phyloP scores from a whole-genome alignment of 495 filamentous ascomycete species.

The Podospora sp. region DNA sequence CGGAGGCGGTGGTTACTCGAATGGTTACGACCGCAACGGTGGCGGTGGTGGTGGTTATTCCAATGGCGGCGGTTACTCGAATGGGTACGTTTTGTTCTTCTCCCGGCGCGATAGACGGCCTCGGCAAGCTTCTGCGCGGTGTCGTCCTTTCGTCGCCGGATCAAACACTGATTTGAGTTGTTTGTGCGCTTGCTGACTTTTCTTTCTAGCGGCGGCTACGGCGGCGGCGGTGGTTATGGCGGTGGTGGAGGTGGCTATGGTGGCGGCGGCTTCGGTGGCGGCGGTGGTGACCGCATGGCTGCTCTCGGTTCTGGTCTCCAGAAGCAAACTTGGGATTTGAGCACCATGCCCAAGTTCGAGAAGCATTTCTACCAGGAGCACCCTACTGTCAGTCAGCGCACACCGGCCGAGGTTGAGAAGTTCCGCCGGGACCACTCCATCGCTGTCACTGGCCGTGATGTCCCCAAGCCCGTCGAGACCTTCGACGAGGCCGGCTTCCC shows the following conservation, averaged over 20 bases:
- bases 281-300: slow-evolving; percentile 89
- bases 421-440: slow-evolving; percentile 85
- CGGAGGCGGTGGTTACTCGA: slow-evolving; percentile 49
- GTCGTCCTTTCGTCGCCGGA: not conserved
- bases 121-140: not conserved
- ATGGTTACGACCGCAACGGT: slow-evolving; percentile 36
- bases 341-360: slow-evolving; percentile 89
- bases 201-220: slow-evolving; percentile 36
- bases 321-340: slow-evolving; percentile 82
- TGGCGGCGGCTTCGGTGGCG: slow-evolving; percentile 58
- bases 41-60: slow-evolving; percentile 31
- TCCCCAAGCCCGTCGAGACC: slow-evolving; percentile 90
- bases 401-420: slow-evolving; percentile 76
- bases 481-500: slow-evolving; percentile 99
- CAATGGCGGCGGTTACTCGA: slow-evolving; percentile 29
- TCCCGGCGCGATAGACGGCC: not conserved
- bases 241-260: slow-evolving; percentile 44
- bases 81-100: slow-evolving; percentile 33
- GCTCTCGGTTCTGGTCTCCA: slow-evolving; percentile 84
- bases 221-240: slow-evolving; percentile 38
- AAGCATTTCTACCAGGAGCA: slow-evolving; percentile 99
- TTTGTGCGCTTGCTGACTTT: slow-evolving; percentile 31
- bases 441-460: slow-evolving; percentile 70
- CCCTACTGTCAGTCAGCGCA: slow-evolving; percentile 71
- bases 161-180: not conserved